These are phyloP conservation scores for Pachysandra terminalis DNA, from an alignment of 164 flowering plant genomes.

Conservation along the genomic window DNA sequence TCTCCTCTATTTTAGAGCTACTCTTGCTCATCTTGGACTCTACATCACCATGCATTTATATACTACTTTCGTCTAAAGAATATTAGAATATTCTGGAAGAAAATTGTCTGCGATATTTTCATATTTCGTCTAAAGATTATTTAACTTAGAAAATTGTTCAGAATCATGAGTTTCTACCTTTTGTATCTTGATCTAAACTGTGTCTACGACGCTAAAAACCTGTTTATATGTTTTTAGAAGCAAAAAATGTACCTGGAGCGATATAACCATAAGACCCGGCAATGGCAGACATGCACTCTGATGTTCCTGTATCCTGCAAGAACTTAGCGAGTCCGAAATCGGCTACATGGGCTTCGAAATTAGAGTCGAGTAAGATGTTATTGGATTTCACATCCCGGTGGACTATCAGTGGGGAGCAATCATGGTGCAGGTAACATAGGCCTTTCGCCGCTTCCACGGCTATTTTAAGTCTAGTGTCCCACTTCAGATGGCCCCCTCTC, in stretches of 20 bases:
- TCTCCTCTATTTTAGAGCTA: conserved; percentile 9
- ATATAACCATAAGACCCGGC: conserved; percentile 89
- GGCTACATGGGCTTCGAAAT: conserved; percentile 76
- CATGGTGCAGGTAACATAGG: conserved; percentile 75
- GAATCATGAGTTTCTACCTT: background rate
- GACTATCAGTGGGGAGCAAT: conserved; percentile 63
- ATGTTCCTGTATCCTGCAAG: conserved; percentile 55
- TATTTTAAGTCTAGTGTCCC: conserved; percentile 63
- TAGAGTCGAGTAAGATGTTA: conserved; percentile 60
- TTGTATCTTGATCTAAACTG: background rate
- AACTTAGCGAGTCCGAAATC: conserved; percentile 82
- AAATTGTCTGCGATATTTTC: no score
- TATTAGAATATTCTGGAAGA: no score
- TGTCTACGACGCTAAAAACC: background rate
- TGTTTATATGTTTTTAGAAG: background rate
- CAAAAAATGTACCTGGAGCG: conserved; percentile 59
- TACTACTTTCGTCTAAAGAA: conserved; percentile 7
- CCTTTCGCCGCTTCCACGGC: conserved; percentile 76
- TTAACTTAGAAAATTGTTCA: background rate
- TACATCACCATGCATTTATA: conserved; percentile 2
- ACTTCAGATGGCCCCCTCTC: conserved; percentile 46
- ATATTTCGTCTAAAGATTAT: no score
- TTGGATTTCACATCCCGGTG: conserved; percentile 82
- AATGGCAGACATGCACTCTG: conserved; percentile 79
- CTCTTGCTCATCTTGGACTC: conserved; percentile 8